phyloP scores from a whole-genome alignment of 768 basidiomycete species.

The Brasilioporus rufonigricans region DNA sequence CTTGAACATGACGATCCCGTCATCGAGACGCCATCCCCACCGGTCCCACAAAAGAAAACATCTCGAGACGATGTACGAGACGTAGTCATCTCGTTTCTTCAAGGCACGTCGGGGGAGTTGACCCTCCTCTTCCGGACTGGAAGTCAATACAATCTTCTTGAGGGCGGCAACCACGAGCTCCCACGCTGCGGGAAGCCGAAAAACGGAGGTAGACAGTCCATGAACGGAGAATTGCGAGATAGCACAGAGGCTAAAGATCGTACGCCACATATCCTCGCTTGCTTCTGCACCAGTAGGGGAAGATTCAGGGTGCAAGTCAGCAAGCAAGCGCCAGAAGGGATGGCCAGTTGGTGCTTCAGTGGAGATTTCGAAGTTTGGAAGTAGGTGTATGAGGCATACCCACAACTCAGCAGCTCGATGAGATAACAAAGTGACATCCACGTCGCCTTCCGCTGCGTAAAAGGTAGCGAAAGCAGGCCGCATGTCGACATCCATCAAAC shows the following conservation, averaged over 20 bases:
- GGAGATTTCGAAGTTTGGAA: slow-evolving; percentile 26
- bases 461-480: slow-evolving; percentile 28
- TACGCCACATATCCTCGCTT: slow-evolving; percentile 73
- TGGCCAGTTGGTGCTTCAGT: slow-evolving; percentile 23
- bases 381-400: slow-evolving; percentile 69
- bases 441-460: slow-evolving; percentile 15
- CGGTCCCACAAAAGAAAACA: slow-evolving; percentile 68
- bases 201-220: slow-evolving; percentile 41
- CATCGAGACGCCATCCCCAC: slow-evolving; percentile 76
- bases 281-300: slow-evolving; percentile 38
- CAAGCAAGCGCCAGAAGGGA: slow-evolving; percentile 48
- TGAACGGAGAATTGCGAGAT: slow-evolving; percentile 74
- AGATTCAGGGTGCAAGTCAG: slow-evolving; percentile 30
- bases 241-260: slow-evolving; percentile 65
- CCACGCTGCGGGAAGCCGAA: slow-evolving; percentile 62
- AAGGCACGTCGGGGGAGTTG: slow-evolving; percentile 36
- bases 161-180: slow-evolving; percentile 56
- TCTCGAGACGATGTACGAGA: slow-evolving; percentile 64
- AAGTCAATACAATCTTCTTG: slow-evolving; percentile 54
- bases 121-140: slow-evolving; percentile 44
- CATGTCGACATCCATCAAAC: slow-evolving; percentile 55
- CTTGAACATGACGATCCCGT: slow-evolving; percentile 56
- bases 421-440: slow-evolving; percentile 36
- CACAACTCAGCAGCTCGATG: slow-evolving; percentile 63
- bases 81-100: slow-evolving; percentile 64